Evolutionary conservation across 305 asterid species (phyloP).

Genomic region (Fraxinus dipetala): DNA sequence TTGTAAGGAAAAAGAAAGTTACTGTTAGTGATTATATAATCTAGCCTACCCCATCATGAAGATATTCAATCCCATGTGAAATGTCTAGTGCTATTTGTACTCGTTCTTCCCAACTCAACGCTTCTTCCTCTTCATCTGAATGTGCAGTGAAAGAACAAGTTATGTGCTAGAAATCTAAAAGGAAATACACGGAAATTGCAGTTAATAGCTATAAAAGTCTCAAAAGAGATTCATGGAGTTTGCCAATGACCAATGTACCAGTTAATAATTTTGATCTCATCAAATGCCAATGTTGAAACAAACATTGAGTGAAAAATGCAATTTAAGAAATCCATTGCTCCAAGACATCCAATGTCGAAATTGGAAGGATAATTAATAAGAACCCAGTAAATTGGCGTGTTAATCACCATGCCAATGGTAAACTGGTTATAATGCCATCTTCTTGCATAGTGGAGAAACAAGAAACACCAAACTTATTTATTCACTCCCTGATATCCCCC

Average conservation of each 20-base stretch:
- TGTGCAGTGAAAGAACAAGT: constrained; percentile 4
- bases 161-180: constrained; percentile 12
- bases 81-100: constrained; percentile 87
- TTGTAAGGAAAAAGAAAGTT: background rate
- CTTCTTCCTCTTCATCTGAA: constrained; percentile 56
- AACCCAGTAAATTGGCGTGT: too few species aligned
- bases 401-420: too few species aligned
- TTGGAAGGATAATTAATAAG: background rate
- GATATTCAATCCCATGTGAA: constrained; percentile 95
- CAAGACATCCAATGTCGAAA: background rate
- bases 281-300: background rate
- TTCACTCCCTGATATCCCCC: too few species aligned
- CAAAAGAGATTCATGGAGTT: background rate
- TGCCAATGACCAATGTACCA: background rate
- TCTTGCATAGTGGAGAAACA: too few species aligned
- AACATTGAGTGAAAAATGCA: background rate
- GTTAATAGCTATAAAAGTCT: constrained; percentile 2
- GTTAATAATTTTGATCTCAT: background rate
- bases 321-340: background rate
- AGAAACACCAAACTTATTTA: too few species aligned
- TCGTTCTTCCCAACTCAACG: constrained; percentile 89
- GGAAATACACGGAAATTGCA: background rate
- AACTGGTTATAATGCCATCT: too few species aligned
- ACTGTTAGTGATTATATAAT: constrained; percentile 10
- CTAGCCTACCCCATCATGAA: constrained; percentile 90